Evolutionary conservation across 768 basidiomycete species (phyloP).

Genomic region (Trametes villosa): DNA sequence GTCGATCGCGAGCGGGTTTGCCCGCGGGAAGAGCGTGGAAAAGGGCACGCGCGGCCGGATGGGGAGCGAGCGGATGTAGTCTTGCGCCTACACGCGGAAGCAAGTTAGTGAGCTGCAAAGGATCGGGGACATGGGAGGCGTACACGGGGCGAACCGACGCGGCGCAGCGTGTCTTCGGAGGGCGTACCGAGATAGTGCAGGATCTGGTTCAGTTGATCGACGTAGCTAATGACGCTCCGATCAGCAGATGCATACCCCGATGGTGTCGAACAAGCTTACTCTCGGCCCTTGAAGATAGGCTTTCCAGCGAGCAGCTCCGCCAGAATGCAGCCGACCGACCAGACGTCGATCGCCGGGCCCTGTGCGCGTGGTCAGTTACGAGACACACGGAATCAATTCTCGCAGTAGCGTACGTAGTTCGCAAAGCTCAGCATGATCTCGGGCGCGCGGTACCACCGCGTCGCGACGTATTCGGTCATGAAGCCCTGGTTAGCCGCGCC

Average conservation of each 20-base stretch:
- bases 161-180: constrained; percentile 92
- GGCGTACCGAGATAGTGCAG: constrained; percentile 98
- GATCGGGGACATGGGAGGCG: constrained; percentile 29
- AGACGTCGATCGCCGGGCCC: constrained; percentile 93
- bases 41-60: constrained; percentile 96
- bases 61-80: constrained; percentile 96
- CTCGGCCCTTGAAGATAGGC: constrained; percentile 96
- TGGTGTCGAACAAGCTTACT: constrained; percentile 54
- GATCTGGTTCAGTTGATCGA: constrained; percentile 98
- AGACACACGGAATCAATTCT: neutral
- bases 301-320: constrained; percentile 93
- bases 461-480: constrained; percentile 99
- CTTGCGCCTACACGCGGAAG: constrained; percentile 71
- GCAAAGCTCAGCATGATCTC: constrained; percentile 99
- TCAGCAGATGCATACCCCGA: no score
- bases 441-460: constrained; percentile 97
- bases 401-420: constrained; percentile 70
- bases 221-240: constrained; percentile 65
- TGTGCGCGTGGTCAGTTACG: constrained; percentile 32
- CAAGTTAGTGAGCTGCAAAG: neutral
- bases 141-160: constrained; percentile 94
- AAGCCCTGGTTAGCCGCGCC: constrained; percentile 87
- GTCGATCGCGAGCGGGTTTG: constrained; percentile 93
- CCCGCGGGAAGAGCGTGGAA: constrained; percentile 88
- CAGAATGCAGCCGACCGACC: constrained; percentile 95